These are phyloP conservation scores for Lentinula aciculospora DNA, from an alignment of 768 basidiomycete species.

Conservation along the genomic window DNA sequence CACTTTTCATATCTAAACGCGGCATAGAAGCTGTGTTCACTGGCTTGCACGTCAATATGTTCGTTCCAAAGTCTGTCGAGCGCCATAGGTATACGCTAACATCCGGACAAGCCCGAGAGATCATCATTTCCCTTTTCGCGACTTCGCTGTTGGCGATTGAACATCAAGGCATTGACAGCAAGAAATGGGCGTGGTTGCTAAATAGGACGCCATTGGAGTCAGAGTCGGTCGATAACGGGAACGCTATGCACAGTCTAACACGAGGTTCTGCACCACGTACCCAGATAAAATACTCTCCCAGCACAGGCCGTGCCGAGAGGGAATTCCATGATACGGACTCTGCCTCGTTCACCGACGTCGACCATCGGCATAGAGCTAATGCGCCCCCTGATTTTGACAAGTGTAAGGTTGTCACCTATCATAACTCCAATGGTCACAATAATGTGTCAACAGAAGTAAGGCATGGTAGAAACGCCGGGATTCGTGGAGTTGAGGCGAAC, in stretches of 20 bases:
- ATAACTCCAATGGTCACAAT: neutral
- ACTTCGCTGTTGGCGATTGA: constrained; percentile 14
- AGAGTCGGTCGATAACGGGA: neutral
- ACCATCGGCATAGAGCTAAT: neutral
- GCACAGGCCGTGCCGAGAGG: neutral
- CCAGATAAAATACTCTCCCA: neutral
- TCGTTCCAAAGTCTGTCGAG: neutral
- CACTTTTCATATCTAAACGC: constrained; percentile 15
- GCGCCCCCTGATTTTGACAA: neutral
- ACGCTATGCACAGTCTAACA: neutral
- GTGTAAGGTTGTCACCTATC: constrained; percentile 1
- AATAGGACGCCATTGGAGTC: neutral
- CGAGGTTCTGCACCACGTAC: neutral
- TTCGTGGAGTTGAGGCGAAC: neutral
- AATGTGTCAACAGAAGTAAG: no score
- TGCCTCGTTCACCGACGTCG: neutral
- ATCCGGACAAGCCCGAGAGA: constrained; percentile 15
- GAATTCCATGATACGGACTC: neutral
- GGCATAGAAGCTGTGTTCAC: constrained; percentile 15
- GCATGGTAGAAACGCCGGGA: no score
- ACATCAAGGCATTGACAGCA: constrained; percentile 15
- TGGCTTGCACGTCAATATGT: constrained; percentile 12
- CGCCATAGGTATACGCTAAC: constrained; percentile 9
- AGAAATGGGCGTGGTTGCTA: constrained; percentile 17
- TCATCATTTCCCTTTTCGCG: constrained; percentile 11